Base-by-base conservation (phyloP, 1,284 basidiomycete genomes). In the Malassezia globosa region DNA sequence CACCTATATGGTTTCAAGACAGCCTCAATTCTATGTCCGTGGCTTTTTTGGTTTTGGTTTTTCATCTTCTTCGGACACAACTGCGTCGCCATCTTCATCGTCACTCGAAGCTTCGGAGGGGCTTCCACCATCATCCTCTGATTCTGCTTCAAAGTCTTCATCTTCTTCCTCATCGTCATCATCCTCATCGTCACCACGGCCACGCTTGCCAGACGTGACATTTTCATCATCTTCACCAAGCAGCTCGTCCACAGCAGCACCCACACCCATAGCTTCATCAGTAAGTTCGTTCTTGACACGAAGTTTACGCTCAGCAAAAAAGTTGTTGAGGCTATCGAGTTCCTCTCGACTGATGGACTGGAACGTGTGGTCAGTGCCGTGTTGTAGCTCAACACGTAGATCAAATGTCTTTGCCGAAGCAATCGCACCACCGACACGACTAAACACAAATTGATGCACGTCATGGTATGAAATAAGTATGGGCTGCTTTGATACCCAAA, bases 401-500 rank as follows among this genome's bases (percentile, higher is more conserved):
- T 99, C 94, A 68, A 97, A 97, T 0, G 94, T 96, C 46, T 87
- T 84, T 1, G 85, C 84, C 1, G 86, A 85, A 10, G 83, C 81
- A 66, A 92, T 80, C 37, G 84, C 85, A 0, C 85, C 82, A n/a
- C 92, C 88, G 11, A 97, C 86, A 53, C 79, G 85, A 10, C 89
- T 90, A 77, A 97, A 95, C 42, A 88, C 79, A 54, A 87, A 84
- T 73, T 86, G 84, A 63, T 89, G 83, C 51, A 96, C 84, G 65
- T 96, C 88, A 48, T 81, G 80, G 59, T 94, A 83, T 59, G 94
- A 86, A 62, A 96, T 80, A 63, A 95, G 82, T 31, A 84, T 82
- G 1, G 94, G 90, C 65, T 89, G 84, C 74, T 96, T 97, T 51
- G 90, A 89, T 47, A 97, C 89, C 76, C 96, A 99, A 74, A 99